Evolutionary conservation across 2,329 filamentous ascomycete species (phyloP), one percentile per base, ranked within the genome.

Genomic region (Pyrenophora graminea): DNA sequence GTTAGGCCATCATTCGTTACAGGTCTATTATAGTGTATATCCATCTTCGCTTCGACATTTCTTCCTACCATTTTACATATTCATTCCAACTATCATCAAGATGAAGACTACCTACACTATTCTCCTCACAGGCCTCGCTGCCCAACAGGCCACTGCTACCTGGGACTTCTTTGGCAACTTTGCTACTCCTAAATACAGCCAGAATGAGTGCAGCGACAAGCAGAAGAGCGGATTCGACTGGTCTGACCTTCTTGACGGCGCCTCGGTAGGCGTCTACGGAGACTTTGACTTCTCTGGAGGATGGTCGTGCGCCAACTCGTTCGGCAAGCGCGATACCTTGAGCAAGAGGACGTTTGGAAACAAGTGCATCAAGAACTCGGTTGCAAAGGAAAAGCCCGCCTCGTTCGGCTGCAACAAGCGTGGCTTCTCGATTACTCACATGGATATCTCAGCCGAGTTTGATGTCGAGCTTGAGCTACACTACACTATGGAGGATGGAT

Each of bases 401-500:
- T 74, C 76, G 65, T 94, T 96, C 80, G 93, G 91, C 45, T 86
- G 90, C 56, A 73, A 70, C 45, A 65, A 69, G 59, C 63, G 58
- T 27, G 80, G 81, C 49, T 94, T 96, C 80, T 94, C 91, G 31
- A 85, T 96, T 67, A 83, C 79, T 59, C 80, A 84, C 63, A 83
- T 96, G 73, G 81, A 93, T 58, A 78, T 97, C 62, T 85, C 84
- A 39, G 81, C 85, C 58, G 86, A 90, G 68, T 85, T 88, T 68
- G 87, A 93, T 74, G 86, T 84, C 62, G 85, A 92, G 58, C 77
- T 97, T 46, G 86, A 93, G 74, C 91, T 96, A 79, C 83, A 90
- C 79, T 97, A 93, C 77, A 82, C 80, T 66, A 96, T 97, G 91
- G 82, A 85, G 2, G 90, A 93, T 71, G 89, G 89, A 63, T 86